Percentiles rank a stretch among this genome's conserved stretches.
Evolutionary conservation across 495 filamentous ascomycete species (phyloP).

Genomic region (Penicillium mononematosum): DNA sequence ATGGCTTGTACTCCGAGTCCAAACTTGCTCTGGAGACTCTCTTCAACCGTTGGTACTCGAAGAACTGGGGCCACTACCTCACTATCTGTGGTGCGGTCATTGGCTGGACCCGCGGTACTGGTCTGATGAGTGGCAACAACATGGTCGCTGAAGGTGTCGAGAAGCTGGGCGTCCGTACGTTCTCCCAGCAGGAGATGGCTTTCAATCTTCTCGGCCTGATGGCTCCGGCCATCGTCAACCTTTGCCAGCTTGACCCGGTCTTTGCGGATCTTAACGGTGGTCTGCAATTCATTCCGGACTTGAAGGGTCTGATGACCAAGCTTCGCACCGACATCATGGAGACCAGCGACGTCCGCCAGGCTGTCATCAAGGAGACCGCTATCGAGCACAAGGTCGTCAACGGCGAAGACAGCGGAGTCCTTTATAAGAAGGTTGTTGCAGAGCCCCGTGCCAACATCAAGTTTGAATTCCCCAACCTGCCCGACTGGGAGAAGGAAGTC

Average conservation of each 20-base stretch:
- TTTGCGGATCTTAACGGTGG: constrained; percentile 97
- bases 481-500: constrained; percentile 87
- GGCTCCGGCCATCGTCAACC: constrained; percentile 88
- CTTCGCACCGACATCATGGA: constrained; percentile 90
- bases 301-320: constrained; percentile 90
- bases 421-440: constrained; percentile 92
- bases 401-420: constrained; percentile 81
- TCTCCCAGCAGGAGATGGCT: constrained; percentile 99
- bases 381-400: constrained; percentile 98
- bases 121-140: constrained; percentile 98
- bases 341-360: constrained; percentile 88
- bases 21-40: constrained; percentile 96
- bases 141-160: constrained; percentile 96
- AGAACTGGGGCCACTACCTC: constrained; percentile 96
- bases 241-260: constrained; percentile 94
- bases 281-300: constrained; percentile 93
- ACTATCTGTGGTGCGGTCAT: constrained; percentile 99
- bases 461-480: constrained; percentile 85
- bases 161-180: constrained; percentile 93
- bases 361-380: constrained; percentile 91
- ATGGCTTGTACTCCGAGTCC: constrained; percentile 97
- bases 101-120: constrained; percentile 98
- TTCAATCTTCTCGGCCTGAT: constrained; percentile 98
- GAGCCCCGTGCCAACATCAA: constrained; percentile 97
- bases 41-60: constrained; percentile 98